Conservation (phyloP, 169 alveolate genomes). For the Plasmodium reichenowi region DNA sequence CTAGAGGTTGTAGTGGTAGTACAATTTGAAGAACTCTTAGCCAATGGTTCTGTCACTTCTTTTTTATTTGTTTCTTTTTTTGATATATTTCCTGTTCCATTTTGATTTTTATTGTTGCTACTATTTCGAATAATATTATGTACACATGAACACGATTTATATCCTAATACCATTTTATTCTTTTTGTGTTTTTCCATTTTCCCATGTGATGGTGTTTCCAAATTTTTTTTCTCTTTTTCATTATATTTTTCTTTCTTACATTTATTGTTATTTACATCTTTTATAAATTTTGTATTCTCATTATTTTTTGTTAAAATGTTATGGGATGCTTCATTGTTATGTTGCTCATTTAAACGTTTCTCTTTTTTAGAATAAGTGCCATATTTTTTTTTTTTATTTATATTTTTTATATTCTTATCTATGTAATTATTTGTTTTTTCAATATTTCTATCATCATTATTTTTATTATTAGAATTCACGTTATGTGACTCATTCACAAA, state of each 20-base stretch:
- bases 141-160: neutral
- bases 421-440: neutral
- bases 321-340: no score
- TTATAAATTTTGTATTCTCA: slow-evolving; percentile 7
- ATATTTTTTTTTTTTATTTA: no score
- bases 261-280: slow-evolving; percentile 15
- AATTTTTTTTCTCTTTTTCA: neutral
- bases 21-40: slow-evolving; percentile 11
- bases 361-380: no score
- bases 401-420: no score
- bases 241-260: neutral
- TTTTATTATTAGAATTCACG: neutral
- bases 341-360: no score
- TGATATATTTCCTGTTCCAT: neutral
- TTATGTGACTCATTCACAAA: no score
- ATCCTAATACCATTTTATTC: slow-evolving; percentile 9
- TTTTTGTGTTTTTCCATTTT: slow-evolving; percentile 2
- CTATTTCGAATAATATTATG: neutral
- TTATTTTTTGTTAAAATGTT: no score
- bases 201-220: neutral
- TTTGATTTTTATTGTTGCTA: neutral
- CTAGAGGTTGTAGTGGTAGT: slow-evolving; percentile 19
- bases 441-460: neutral
- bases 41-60: no score
- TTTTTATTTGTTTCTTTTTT: neutral